Percentiles rank a stretch among this genome's conserved stretches.
These are phyloP conservation scores for Deakozyma indianensis DNA, from an alignment of 805 yeast genomes.

Conservation along the genomic window DNA sequence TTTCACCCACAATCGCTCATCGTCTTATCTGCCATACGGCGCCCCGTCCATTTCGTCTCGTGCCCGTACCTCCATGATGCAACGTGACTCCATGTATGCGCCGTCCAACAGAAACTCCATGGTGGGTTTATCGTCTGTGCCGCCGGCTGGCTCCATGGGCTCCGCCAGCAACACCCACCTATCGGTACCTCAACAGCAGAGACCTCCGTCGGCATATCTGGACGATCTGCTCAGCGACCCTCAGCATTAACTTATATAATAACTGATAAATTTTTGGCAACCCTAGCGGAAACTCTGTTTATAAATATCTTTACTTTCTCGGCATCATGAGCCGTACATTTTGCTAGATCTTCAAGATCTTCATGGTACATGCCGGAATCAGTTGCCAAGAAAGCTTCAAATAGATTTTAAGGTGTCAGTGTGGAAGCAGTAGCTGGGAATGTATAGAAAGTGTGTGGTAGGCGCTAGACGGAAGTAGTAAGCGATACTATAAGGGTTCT, in stretches of 20 bases:
- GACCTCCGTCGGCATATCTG: conserved; percentile 25
- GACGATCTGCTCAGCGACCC: conserved; percentile 20
- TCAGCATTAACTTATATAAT: neutral
- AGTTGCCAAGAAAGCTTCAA: too few relatives aligned
- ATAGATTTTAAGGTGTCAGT: too few relatives aligned
- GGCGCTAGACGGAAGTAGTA: too few relatives aligned
- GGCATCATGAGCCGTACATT: too few relatives aligned
- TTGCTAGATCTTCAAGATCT: too few relatives aligned
- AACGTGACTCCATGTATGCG: conserved; percentile 3
- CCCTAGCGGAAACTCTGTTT: too few relatives aligned
- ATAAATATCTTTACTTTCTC: too few relatives aligned
- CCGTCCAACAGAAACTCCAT: conserved; percentile 7
- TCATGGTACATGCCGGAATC: too few relatives aligned
- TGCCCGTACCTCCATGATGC: conserved; percentile 2
- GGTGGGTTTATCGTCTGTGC: conserved; percentile 5
- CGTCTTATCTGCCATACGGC: conserved; percentile 6
- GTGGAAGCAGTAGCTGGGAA: too few relatives aligned
- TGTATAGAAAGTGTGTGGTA: too few relatives aligned
- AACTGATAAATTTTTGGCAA: neutral
- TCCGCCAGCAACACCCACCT: neutral
- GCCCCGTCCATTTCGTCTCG: conserved; percentile 4
- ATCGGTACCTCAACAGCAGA: conserved; percentile 7
- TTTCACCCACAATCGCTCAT: conserved; percentile 11
- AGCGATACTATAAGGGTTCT: too few relatives aligned
- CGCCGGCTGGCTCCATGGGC: too few relatives aligned